A percentile compares a stretch with the other conserved stretches of the same genome.
Conservation (phyloP, 2,329 filamentous ascomycete genomes). For the Stagonosporopsis rhizophila region DNA sequence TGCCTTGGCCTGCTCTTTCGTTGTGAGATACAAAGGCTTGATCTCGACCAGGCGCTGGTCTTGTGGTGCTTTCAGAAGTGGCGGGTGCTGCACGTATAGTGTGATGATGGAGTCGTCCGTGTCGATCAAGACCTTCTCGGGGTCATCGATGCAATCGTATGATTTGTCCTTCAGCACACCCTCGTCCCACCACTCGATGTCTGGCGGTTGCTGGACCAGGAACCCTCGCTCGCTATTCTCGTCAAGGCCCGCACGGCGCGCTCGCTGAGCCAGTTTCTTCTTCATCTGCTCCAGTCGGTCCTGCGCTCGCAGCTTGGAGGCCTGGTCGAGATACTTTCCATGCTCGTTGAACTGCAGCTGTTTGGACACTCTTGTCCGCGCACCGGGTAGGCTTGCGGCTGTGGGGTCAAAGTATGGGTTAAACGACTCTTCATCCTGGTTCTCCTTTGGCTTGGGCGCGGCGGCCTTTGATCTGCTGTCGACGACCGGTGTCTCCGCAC, state of each 20-base stretch:
- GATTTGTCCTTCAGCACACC: constrained; percentile 76
- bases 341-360: constrained; percentile 91
- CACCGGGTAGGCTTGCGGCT: constrained; percentile 59
- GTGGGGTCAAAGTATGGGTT: constrained; percentile 87
- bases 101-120: constrained; percentile 87
- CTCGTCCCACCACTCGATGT: constrained; percentile 98
- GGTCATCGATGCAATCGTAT: constrained; percentile 74
- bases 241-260: constrained; percentile 89
- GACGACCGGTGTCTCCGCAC: constrained; percentile 50
- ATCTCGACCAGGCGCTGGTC: constrained; percentile 79
- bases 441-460: constrained; percentile 46
- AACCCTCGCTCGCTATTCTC: constrained; percentile 94
- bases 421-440: constrained; percentile 64
- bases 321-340: constrained; percentile 96
- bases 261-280: constrained; percentile 85
- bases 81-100: constrained; percentile 89
- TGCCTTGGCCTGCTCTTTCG: constrained; percentile 89
- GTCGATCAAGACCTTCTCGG: constrained; percentile 73
- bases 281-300: constrained; percentile 93
- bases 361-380: constrained; percentile 70
- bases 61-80: constrained; percentile 88
- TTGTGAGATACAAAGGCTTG: constrained; percentile 91
- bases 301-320: constrained; percentile 85
- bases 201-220: constrained; percentile 80
- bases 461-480: constrained; percentile 41